These are phyloP conservation scores for Beauveria scarabaeidicola DNA, from an alignment of 2,329 filamentous ascomycete species.

Conservation along the genomic window DNA sequence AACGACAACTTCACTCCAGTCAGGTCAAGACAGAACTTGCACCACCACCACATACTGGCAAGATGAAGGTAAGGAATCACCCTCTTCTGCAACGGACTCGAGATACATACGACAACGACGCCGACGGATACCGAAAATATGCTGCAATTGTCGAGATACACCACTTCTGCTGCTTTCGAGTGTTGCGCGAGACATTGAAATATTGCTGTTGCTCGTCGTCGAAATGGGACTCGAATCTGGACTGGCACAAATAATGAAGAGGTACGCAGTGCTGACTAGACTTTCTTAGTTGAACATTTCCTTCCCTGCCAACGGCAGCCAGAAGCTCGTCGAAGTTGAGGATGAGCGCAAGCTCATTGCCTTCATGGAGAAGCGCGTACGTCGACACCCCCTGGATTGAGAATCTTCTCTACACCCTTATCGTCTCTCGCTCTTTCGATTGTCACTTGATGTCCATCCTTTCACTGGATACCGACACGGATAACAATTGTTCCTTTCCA, in stretches of 20 bases:
- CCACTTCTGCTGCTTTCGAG: background rate
- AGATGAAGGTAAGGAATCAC: conserved; percentile 36
- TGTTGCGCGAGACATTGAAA: background rate
- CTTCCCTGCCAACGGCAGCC: conserved; percentile 98
- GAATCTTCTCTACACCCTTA: background rate
- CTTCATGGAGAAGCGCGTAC: conserved; percentile 96
- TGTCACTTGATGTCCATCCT: background rate
- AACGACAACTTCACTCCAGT: conserved; percentile 28
- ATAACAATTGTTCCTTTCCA: background rate
- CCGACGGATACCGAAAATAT: background rate
- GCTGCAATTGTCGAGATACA: background rate
- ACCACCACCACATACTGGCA: conserved; percentile 36
- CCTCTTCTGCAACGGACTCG: background rate
- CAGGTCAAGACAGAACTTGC: conserved; percentile 36
- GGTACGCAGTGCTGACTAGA: conserved; percentile 24
- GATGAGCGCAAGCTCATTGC: conserved; percentile 98
- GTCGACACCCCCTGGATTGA: conserved; percentile 26
- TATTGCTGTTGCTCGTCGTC: conserved; percentile 1
- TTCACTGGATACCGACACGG: background rate
- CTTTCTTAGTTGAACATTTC: conserved; percentile 51
- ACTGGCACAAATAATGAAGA: background rate
- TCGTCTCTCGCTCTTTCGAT: conserved; percentile 9
- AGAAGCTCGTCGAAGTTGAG: conserved; percentile 98
- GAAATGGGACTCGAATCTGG: background rate
- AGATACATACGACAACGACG: background rate